Evolutionary conservation across 2,329 filamentous ascomycete species (phyloP), one percentile per base, ranked within the genome.

Genomic region (Chalaropsis ovoidea): DNA sequence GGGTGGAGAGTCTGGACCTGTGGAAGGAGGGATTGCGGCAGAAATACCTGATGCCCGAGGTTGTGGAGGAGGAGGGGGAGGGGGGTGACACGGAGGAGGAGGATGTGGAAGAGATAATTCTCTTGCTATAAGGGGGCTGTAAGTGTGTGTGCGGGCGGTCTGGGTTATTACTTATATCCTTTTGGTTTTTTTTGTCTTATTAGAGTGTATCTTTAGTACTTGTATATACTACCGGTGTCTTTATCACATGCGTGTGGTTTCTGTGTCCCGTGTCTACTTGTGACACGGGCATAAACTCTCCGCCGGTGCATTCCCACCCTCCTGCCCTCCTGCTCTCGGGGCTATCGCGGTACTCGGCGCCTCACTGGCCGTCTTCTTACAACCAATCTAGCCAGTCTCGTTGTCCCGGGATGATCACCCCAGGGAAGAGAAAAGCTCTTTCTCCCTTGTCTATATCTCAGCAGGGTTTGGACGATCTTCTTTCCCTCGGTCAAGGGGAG

Each of bases 21-120:
- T 78, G 76, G 76, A 75, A 76, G 69, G 69, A 70, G 47, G 69
- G 63, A 22, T 60, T 78, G 49, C 70, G 72, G 67, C 39, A 64
- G 27, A 65, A 47, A 54, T 66, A 66, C 58, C 24, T 68, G 6
- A 13, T n/a, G 42, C 10, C 27, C 1, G 61, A 52, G 19, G 31
- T 13, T 8, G 45, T n/a, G 6, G 31, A 60, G 3, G 54, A 60
- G 41, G 39, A 24, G 1, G 42, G 17, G n/a, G 62, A 24, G 31
- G 42, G 15, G 17, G 42, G 17, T 45, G 61, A 62, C 15, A 2
- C 42, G 22, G 42, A 31, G 8, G 61, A 62, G 61, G 61, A 49
- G 42, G 35, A n/a, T 24, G 24, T 15, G 39, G 61, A 62, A 22
- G 61, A 62, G 5, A 39, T 58, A 7, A 58, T 58, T 39, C 54